Evolutionary conservation across 345 rosid species (phyloP).

Genomic region (Aegle marmelos): DNA sequence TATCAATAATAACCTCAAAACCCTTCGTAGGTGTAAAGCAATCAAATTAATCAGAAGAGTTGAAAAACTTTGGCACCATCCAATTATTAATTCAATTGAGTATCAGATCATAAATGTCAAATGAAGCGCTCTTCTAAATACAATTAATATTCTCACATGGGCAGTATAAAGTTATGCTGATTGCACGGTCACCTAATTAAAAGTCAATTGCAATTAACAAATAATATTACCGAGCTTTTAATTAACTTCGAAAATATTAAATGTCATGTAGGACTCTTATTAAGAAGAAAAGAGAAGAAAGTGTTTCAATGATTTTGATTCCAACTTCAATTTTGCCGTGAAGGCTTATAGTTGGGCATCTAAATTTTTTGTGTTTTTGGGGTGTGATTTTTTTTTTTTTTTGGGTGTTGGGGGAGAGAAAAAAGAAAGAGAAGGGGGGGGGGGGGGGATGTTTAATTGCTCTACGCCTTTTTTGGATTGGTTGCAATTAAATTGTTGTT

Average conservation of each 20-base stretch:
- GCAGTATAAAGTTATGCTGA: neutral
- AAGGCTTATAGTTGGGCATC: conserved; percentile 20
- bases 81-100: conserved; percentile 8
- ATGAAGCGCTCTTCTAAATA: conserved; percentile 13
- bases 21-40: neutral
- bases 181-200: neutral
- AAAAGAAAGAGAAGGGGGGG: no score
- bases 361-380: no score
- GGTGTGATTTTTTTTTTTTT: no score
- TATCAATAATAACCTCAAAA: neutral
- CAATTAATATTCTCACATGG: conserved; percentile 24
- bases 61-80: neutral
- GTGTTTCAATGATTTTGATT: neutral
- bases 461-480: conserved; percentile 33
- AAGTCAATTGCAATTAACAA: neutral
- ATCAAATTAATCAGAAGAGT: conserved; percentile 1
- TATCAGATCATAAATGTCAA: conserved; percentile 13
- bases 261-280: neutral
- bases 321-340: conserved; percentile 13
- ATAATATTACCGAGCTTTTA: neutral
- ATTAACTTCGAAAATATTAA: neutral
- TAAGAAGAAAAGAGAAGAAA: neutral
- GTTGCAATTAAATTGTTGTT: conserved; percentile 67
- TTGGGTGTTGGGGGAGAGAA: no score
- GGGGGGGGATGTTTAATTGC: conserved; percentile 26